A percentile compares a stretch with the other conserved stretches of the same genome.
Conservation (phyloP, 2,329 filamentous ascomycete genomes). For the Arthrocladium fulminans region DNA sequence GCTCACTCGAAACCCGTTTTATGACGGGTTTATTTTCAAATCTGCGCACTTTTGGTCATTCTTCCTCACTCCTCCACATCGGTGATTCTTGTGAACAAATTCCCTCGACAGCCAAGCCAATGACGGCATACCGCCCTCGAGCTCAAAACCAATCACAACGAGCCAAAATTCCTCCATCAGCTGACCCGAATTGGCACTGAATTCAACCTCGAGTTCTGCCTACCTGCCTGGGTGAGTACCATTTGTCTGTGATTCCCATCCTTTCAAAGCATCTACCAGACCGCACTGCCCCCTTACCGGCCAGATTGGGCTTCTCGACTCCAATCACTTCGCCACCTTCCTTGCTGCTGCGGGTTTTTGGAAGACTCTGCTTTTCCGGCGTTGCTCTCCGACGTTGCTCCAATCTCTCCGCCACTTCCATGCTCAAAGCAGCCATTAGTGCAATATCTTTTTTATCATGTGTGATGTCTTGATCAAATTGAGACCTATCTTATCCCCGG, state of each 20-base stretch:
- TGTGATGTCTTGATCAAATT: background rate
- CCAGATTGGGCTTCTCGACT: no score
- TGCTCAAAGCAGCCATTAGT: background rate
- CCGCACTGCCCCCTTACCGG: background rate
- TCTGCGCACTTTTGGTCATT: background rate
- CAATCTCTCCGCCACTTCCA: background rate
- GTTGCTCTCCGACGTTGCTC: background rate
- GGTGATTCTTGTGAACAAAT: background rate
- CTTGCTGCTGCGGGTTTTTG: background rate
- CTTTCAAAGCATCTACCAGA: background rate
- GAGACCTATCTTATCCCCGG: background rate
- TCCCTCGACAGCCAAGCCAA: background rate
- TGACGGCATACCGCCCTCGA: background rate
- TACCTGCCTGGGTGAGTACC: background rate
- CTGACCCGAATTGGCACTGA: background rate
- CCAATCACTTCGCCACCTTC: background rate
- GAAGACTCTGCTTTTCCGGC: no score
- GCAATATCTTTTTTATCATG: background rate
- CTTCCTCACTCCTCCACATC: background rate
- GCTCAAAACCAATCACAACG: background rate
- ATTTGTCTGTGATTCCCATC: background rate
- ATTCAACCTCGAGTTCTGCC: conserved; percentile 5
- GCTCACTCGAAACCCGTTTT: no score
- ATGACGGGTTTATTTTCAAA: background rate
- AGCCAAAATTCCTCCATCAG: background rate